Base-by-base conservation (phyloP, 129 eudicot genomes). In the Helianthus tuberosus region DNA sequence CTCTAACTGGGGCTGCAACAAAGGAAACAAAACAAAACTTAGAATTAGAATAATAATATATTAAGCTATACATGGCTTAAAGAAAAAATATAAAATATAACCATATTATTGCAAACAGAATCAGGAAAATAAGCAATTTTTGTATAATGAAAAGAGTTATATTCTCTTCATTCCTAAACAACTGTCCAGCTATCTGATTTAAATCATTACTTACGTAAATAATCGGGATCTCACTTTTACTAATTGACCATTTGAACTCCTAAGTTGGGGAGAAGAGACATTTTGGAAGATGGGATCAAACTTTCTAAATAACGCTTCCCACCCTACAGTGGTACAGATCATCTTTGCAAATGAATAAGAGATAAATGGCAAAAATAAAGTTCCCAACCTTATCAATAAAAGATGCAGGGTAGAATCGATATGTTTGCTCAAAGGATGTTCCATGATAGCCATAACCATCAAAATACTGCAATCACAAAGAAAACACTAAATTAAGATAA, bases 391-490 rank as follows among this genome's bases (percentile, higher is more conserved):
- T 94, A 72, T 94, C 97, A 57, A 94, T 91, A 55, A 91, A 94
- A 29, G 99, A 91, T 49, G 93, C 96, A 52, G 99, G 96, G 84
- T 88, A 94, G 73, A 97, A 94, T 64, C 94, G 71, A 49, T 94
- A 94, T 75, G 99, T 88, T 67, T 94, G 97, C 81, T 94, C 99
- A 78, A 94, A 94, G 41, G 99, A 88, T 32, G 87, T 83, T 86
- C 94, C 99, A 85, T 84, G 97, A 82, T 84, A 91, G 54, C 89
- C 87, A 82, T 86, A 91, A 52, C 78, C 78, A 60, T 84, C 88
- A 50, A 86, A 95, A 87, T 74, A 91, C 99, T 95, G 97, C 85
- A 81, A 63, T 60, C 77, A 64, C 52, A 78, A 80, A 57, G 32
- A 74, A 23, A n/a, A 69, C 16, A 20, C 23, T 20, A 20, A n/a